Conservation (phyloP, 345 rosid genomes). For the Eutrema japonicum region DNA sequence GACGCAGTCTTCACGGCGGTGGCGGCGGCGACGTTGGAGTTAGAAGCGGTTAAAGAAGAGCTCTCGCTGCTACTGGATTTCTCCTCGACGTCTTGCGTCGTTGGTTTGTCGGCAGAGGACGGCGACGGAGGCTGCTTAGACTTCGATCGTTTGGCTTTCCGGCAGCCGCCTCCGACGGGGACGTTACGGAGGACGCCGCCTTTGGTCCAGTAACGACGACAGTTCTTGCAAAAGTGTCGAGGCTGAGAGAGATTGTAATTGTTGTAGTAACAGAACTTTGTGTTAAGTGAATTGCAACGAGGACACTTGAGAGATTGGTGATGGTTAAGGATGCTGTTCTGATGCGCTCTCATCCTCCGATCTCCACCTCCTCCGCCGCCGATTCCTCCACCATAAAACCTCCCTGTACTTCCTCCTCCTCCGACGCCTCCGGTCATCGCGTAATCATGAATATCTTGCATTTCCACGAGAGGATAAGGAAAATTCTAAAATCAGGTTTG, state of each 20-base stretch:
- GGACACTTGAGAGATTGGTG: constrained; percentile 92
- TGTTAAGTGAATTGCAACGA: constrained; percentile 87
- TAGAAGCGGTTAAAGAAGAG: constrained; percentile 75
- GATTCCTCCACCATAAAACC: constrained; percentile 36
- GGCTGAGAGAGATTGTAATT: constrained; percentile 99
- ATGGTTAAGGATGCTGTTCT: constrained; percentile 51
- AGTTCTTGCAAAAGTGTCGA: constrained; percentile 94
- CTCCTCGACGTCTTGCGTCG: constrained; percentile 24
- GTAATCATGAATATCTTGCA: constrained; percentile 47
- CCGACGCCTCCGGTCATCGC: constrained; percentile 38
- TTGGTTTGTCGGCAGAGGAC: constrained; percentile 30
- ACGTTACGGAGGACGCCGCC: constrained; percentile 99
- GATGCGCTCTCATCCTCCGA: constrained; percentile 73
- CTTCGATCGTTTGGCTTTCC: constrained; percentile 65
- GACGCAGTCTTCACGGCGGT: constrained; percentile 51
- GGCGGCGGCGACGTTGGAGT: constrained; percentile 36
- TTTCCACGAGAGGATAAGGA: constrained; percentile 10
- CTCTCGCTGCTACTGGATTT: constrained; percentile 75
- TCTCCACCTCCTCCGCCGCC: constrained; percentile 58
- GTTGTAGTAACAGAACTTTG: constrained; percentile 97
- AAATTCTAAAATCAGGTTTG: background rate
- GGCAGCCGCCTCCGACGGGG: constrained; percentile 70
- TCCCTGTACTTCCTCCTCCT: constrained; percentile 32
- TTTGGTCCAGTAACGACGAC: constrained; percentile 99
- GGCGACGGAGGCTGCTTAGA: constrained; percentile 42